Conservation (phyloP, 768 basidiomycete genomes). For the Rhodotorula graminis region DNA sequence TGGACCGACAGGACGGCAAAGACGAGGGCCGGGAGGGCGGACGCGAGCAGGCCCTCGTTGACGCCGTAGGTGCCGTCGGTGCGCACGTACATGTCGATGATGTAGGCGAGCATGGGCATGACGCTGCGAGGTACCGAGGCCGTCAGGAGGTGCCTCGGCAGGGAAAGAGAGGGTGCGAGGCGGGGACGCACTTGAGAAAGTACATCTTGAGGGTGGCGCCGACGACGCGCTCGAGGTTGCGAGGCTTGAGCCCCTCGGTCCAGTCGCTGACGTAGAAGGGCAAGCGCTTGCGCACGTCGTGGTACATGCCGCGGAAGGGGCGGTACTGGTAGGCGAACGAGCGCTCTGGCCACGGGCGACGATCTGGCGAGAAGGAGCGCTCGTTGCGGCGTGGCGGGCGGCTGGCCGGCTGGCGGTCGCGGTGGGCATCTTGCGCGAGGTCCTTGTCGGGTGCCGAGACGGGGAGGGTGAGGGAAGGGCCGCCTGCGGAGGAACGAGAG, state of each 20-base stretch:
- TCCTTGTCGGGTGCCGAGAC: not conserved
- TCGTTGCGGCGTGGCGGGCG: not conserved
- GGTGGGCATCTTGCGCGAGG: not conserved
- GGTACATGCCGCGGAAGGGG: slow-evolving; percentile 57
- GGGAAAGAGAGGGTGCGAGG: slow-evolving; percentile 43
- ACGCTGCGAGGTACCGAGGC: slow-evolving; percentile 52
- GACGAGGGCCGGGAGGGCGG: slow-evolving; percentile 83
- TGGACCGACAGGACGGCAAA: slow-evolving; percentile 85
- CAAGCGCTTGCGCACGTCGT: slow-evolving; percentile 64
- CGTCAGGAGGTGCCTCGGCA: not conserved
- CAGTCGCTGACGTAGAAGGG: slow-evolving; percentile 84
- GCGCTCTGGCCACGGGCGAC: slow-evolving; percentile 23
- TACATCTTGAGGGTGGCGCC: slow-evolving; percentile 81
- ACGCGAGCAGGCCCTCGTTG: slow-evolving; percentile 71
- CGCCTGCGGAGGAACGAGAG: no score
- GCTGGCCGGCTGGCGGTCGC: not conserved
- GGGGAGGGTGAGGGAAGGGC: no score
- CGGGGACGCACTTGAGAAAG: slow-evolving; percentile 65
- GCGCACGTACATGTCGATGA: slow-evolving; percentile 75
- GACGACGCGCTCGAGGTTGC: slow-evolving; percentile 65
- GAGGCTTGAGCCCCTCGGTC: slow-evolving; percentile 74
- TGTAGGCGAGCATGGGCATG: slow-evolving; percentile 67
- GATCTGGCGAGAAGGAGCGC: slow-evolving; percentile 23
- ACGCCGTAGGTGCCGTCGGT: slow-evolving; percentile 86
- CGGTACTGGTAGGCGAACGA: slow-evolving; percentile 22